Evolutionary conservation across 2,329 filamentous ascomycete genomes (phyloP), one percentile per base, ranked within the genome.

Genomic region (Madurella mycetomatis): DNA sequence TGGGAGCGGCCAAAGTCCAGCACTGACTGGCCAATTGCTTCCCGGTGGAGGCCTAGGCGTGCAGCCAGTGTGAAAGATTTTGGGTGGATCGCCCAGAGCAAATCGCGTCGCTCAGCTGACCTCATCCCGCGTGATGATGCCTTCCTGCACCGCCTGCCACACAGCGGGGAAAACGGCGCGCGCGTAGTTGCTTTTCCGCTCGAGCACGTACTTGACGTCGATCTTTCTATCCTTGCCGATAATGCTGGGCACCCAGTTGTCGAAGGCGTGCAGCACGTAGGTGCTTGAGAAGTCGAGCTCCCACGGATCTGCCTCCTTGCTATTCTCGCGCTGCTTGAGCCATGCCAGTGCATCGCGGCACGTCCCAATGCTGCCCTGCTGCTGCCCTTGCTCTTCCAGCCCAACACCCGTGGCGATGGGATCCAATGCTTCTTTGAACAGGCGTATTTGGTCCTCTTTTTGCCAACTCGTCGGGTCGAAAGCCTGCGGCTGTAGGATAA

Each of bases 201-300:
- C 47, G 19, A 49, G 30, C 25, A 49, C 40, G 12, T 49, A 49
- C 40, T 37, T 9, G 13, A 49, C n/a, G 25, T 34, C 30, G 15
- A 49, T 17, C 25, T 43, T 2, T n/a, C 16, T 4, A 2, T n/a
- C 47, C 30, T 34, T 9, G 7, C 47, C 47, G 30, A 34, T 9
- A 1, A 49, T 13, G n/a, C 15, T 19, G 11, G 17, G n/a, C 2
- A 43, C 1, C 1, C 2, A 15, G 2, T 13, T n/a, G 15, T 57
- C 56, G 49, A 57, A 59, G 12, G 59, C 54, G n/a, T 61, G 60
- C 49, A 61, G 34, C 17, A 61, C 54, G 18, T 56, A 61, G 11
- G 60, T 49, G 34, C 56, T 51, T 9, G 51, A 57, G 11, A 56
- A 55, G 18, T 62, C 60, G 17, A 53, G 31, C 46, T 58, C 56